A percentile compares a stretch with the other conserved stretches of the same genome.
phyloP scores from a whole-genome alignment of 306 rosid species.

The Begonia fuchsioides region DNA sequence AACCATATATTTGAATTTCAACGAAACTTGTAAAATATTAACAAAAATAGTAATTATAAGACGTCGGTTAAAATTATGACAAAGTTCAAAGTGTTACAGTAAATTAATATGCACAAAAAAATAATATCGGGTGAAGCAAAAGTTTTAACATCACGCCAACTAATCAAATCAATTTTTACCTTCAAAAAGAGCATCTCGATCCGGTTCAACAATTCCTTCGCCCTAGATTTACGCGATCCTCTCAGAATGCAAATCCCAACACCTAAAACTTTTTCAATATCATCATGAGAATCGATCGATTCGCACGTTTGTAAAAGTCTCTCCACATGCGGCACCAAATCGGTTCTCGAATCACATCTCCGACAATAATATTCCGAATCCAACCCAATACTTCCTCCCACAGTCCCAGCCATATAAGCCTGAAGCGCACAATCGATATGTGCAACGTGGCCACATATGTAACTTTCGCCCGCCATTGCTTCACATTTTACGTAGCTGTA shows the following conservation, averaged over 20 bases:
- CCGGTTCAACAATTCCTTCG: conserved; percentile 29
- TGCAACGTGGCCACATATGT: conserved; percentile 63
- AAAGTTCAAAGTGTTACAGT: no score
- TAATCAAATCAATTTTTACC: conserved; percentile 31
- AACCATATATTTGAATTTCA: no score
- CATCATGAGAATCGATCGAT: conserved; percentile 33
- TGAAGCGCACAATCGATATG: conserved; percentile 72
- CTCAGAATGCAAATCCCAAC: conserved; percentile 57
- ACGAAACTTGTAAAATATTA: no score
- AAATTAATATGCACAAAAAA: no score
- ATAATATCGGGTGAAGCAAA: not conserved
- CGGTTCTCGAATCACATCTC: conserved; percentile 71
- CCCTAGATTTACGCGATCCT: conserved; percentile 37
- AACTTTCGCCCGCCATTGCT: conserved; percentile 17
- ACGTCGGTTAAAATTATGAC: no score
- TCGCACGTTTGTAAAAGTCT: conserved; percentile 35
- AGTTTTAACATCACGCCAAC: conserved; percentile 6
- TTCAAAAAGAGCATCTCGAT: conserved; percentile 38
- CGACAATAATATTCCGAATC: conserved; percentile 68
- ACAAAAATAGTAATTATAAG: no score
- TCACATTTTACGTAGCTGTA: conserved; percentile 59
- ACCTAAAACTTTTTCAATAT: conserved; percentile 37
- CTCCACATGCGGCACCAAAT: conserved; percentile 44
- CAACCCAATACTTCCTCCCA: conserved; percentile 52
- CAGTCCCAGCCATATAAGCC: conserved; percentile 52